Base-by-base conservation (phyloP, 257 asterid genomes). In the Petunia axillaris region DNA sequence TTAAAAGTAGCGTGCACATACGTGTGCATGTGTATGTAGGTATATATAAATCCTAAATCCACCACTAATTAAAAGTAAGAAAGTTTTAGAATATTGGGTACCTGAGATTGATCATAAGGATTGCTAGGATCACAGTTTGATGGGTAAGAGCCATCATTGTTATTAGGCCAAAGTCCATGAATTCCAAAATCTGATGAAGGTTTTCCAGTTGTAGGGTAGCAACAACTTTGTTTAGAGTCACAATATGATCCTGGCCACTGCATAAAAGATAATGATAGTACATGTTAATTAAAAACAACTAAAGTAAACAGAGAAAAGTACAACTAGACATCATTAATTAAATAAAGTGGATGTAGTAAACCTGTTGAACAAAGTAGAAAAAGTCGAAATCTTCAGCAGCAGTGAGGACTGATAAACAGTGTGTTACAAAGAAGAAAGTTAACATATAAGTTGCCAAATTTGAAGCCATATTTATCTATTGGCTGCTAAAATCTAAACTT, bases 161-260 rank as follows among this genome's bases (percentile, higher is more conserved):
- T 66, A 57, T 88, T 92, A 0, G 97, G 97, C 97, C 97, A 93
- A 4, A 93, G 91, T 48, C 98, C 98, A 77, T 93, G 98, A 64
- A 93, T 89, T 25, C 97, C 94, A 44, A 93, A 93, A 60, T 93
- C 92, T 0, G 92, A 70, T 15, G 89, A 84, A 0, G 97, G 97
- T 80, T 92, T 93, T 36, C 97, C 98, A 6, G 90, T 84, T 52
- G 88, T 89, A 5, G 98, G 98, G 58, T 92, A 92, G 82, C 98
- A 93, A 81, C 98, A 93, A 53, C 96, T 91, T 68, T 86, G 84
- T 54, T 85, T 87, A 9, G 95, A 86, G 75, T 92, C 96, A 11
- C 98, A 93, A 40, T 86, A 92, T 1, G 98, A 92, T 37, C 95
- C 97, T 50, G 98, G 96, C 98, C 98, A 92, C 96, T 92, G 80